Conservation (phyloP, 225 moss, liverwort and hornwort species). For the Lunularia cruciata region DNA sequence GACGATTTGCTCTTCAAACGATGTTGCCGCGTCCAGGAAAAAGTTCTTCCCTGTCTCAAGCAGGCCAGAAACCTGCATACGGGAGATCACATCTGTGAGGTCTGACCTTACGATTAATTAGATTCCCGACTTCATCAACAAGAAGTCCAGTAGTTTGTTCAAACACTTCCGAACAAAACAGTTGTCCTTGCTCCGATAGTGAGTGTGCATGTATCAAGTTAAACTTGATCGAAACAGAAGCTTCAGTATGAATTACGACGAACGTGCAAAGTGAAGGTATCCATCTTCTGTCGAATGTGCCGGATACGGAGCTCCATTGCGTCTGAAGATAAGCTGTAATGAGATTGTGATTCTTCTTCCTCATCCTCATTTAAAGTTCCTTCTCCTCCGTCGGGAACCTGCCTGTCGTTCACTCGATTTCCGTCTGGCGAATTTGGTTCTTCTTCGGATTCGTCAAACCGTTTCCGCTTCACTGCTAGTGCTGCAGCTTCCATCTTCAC, state of each 20-base stretch:
- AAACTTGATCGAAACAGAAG: too few relatives aligned
- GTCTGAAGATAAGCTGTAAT: slow-evolving; percentile 32
- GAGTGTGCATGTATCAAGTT: too few relatives aligned
- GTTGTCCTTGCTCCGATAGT: too few relatives aligned
- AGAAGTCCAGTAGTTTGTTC: not conserved
- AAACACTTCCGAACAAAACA: not conserved
- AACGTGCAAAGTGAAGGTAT: slow-evolving; percentile 57
- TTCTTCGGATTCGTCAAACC: slow-evolving; percentile 5
- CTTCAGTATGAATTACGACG: not conserved
- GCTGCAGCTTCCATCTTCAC: too few relatives aligned
- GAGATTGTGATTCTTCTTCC: slow-evolving; percentile 26
- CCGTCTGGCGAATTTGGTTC: slow-evolving; percentile 12
- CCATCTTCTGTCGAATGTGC: slow-evolving; percentile 46
- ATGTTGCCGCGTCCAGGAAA: slow-evolving; percentile 48
- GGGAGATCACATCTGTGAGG: not conserved
- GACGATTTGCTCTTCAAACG: slow-evolving; percentile 50
- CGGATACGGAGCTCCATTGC: slow-evolving; percentile 47
- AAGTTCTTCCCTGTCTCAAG: slow-evolving; percentile 43
- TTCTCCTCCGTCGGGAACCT: slow-evolving; percentile 11
- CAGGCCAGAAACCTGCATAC: slow-evolving; percentile 52
- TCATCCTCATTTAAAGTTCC: slow-evolving; percentile 31
- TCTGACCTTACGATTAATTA: not conserved
- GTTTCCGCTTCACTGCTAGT: slow-evolving; percentile 32
- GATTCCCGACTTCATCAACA: too few relatives aligned
- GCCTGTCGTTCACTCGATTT: not conserved